Conservation (phyloP, 1,284 basidiomycete genomes). For the Leucoagaricus sp. region DNA sequence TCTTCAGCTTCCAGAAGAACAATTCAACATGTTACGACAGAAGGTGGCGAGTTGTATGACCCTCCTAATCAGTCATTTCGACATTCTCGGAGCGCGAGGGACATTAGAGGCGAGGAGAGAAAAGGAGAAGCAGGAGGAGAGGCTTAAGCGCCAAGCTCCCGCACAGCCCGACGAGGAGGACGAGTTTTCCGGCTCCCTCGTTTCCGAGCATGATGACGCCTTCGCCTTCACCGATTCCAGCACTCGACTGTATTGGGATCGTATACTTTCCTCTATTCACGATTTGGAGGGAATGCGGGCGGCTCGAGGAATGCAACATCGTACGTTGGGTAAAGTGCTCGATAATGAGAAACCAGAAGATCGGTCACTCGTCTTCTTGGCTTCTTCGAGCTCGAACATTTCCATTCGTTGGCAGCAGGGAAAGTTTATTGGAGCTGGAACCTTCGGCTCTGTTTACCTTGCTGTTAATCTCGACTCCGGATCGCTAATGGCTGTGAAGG, state of each 20-base stretch:
- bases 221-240: slow-evolving; percentile 60
- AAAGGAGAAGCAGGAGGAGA: slow-evolving; percentile 80
- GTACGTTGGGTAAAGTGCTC: slow-evolving; percentile 84
- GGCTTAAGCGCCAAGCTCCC: slow-evolving; percentile 63
- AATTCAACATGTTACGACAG: slow-evolving; percentile 87
- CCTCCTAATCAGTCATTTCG: slow-evolving; percentile 95
- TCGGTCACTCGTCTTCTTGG: slow-evolving; percentile 87
- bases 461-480: slow-evolving; percentile 98
- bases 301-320: slow-evolving; percentile 65
- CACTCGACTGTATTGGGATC: slow-evolving; percentile 74
- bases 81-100: slow-evolving; percentile 93
- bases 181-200: slow-evolving; percentile 38
- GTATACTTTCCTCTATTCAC: slow-evolving; percentile 58
- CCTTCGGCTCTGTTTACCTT: slow-evolving; percentile 97
- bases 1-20: slow-evolving; percentile 83
- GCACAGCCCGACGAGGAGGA: slow-evolving; percentile 51
- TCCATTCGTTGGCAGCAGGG: slow-evolving; percentile 99
- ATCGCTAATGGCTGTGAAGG: slow-evolving; percentile 98
- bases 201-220: slow-evolving; percentile 34
- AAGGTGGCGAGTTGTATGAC: slow-evolving; percentile 98
- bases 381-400: slow-evolving; percentile 92
- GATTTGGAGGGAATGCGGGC: slow-evolving; percentile 66
- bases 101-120: slow-evolving; percentile 87
- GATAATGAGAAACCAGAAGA: slow-evolving; percentile 92
- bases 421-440: slow-evolving; percentile 95